Base-by-base conservation (phyloP, 2,329 filamentous ascomycete genomes). In the Chrysosporium keratinophilum region DNA sequence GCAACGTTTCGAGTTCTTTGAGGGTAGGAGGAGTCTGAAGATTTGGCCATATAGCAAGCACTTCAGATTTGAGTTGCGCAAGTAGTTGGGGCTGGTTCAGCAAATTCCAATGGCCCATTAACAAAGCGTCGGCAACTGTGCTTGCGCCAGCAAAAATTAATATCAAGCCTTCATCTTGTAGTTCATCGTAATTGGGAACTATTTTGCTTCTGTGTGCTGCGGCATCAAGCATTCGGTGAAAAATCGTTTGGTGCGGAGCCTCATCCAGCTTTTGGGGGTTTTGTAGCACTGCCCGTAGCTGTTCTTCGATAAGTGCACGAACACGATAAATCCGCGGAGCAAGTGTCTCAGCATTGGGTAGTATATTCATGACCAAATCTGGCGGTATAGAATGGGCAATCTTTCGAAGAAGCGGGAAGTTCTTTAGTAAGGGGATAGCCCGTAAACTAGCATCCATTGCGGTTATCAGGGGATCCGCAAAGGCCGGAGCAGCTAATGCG, bases 231-330 rank as follows among this genome's bases (percentile, higher is more conserved):
- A 46, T 46, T 15, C 31, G 44, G 20, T 46, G 44, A 28, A 46
- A 46, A 28, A 46, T 46, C n/a, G 44, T 46, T 19, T 46, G 44
- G 44, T 46, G 44, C 5, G 44, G 44, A 7, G 20, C 44, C 19
- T 46, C 44, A 19, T 46, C 44, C 5, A 46, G 23, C 20, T 46
- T 46, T 28, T 10, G 12, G 14, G 44, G 44, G 11, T 28, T 11
- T 28, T 46, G 44, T 10, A 46, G n/a, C 7, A 46, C 31, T 23
- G 15, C 28, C 15, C 15, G 11, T 12, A 46, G 31, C 31, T 46
- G 44, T 5, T 34, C 19, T 28, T 46, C 23, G 14, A 46, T 34
- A n/a, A 46, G 23, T 9, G 19, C 44, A n/a, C 44, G 31, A 1
- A 46, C 44, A 10, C 15, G 44, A 19, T 46, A 46, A 23, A 46